These are phyloP conservation scores for Coemansia sp. DNA, from an alignment of 192 early-diverging fungal genomes.

Conservation along the genomic window DNA sequence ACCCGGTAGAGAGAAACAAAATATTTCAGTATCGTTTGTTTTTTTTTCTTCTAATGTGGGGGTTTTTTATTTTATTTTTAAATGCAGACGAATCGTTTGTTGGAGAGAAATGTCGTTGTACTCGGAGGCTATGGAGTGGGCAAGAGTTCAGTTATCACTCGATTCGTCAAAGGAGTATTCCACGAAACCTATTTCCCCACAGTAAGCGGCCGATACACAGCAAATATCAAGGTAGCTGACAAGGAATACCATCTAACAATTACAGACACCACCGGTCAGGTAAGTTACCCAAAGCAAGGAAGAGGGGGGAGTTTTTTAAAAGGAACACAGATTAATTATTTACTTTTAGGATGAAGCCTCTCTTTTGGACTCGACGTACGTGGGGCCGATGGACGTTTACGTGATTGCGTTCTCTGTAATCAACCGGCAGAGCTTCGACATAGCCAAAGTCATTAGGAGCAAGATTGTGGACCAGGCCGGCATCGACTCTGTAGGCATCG, in stretches of 20 bases:
- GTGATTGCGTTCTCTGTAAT: slow-evolving; percentile 93
- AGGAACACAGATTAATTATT: no score
- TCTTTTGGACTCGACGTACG: slow-evolving; percentile 87
- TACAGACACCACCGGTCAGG: slow-evolving; percentile 96
- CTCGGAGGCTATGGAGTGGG: slow-evolving; percentile 50
- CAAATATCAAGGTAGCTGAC: slow-evolving; percentile 76
- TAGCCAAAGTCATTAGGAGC: slow-evolving; percentile 85
- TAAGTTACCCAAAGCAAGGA: slow-evolving; percentile 25
- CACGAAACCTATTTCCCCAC: slow-evolving; percentile 94
- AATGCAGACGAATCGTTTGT: slow-evolving; percentile 20
- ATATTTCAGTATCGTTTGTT: no score
- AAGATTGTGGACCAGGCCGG: slow-evolving; percentile 94
- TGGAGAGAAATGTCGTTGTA: slow-evolving; percentile 45
- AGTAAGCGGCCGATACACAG: slow-evolving; percentile 89
- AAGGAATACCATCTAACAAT: slow-evolving; percentile 89
- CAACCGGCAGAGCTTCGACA: slow-evolving; percentile 83
- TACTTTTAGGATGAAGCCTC: slow-evolving; percentile 84
- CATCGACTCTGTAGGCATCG: slow-evolving; percentile 85
- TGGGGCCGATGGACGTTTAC: slow-evolving; percentile 91
- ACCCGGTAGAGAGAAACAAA: no score
- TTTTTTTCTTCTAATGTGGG: neutral
- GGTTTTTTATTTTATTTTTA: neutral
- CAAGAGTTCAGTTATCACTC: slow-evolving; percentile 88
- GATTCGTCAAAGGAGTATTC: slow-evolving; percentile 92
- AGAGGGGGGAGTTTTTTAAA: no score